A percentile compares a stretch with the other conserved stretches of the same genome.
These are phyloP conservation scores for Penicillium macrosclerotiorum DNA, from an alignment of 495 filamentous ascomycete species.

Conservation along the genomic window DNA sequence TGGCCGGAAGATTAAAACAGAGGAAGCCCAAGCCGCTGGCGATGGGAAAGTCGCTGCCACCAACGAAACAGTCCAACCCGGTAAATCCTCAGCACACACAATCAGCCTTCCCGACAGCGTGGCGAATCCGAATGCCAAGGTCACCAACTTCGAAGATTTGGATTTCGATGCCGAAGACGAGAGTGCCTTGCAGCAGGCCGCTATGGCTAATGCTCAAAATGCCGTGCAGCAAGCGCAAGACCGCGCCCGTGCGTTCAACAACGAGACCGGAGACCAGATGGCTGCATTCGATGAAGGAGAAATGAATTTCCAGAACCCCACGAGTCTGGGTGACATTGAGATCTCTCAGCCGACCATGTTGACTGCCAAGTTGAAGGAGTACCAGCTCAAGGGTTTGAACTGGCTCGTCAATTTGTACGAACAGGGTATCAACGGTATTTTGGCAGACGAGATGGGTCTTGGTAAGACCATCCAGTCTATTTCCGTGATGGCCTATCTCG, in stretches of 20 bases:
- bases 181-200: slow-evolving; percentile 71
- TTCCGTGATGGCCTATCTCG: slow-evolving; percentile 98
- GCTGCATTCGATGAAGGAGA: slow-evolving; percentile 71
- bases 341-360: slow-evolving; percentile 94
- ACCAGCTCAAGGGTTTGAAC: slow-evolving; percentile 97
- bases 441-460: slow-evolving; percentile 99
- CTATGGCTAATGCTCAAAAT: slow-evolving; percentile 93
- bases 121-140: slow-evolving; percentile 60
- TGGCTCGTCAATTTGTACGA: slow-evolving; percentile 99
- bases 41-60: slow-evolving; percentile 63
- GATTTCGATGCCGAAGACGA: slow-evolving; percentile 97
- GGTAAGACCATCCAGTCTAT: slow-evolving; percentile 99
- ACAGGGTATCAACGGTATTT: slow-evolving; percentile 98
- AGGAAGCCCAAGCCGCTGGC: slow-evolving; percentile 88
- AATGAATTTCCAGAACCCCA: slow-evolving; percentile 99
- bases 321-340: slow-evolving; percentile 87
- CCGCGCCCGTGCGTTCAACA: slow-evolving; percentile 88
- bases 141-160: slow-evolving; percentile 89
- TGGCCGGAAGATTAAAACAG: slow-evolving; percentile 96
- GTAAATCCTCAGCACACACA: slow-evolving; percentile 44
- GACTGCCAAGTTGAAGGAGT: slow-evolving; percentile 92
- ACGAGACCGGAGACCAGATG: slow-evolving; percentile 51
- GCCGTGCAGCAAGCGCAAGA: slow-evolving; percentile 94
- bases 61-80: slow-evolving; percentile 42
- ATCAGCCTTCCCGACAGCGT: slow-evolving; percentile 59